Evolutionary conservation across 169 alveolate species (phyloP), one percentile per base, ranked within the genome.

Genomic region (Cryptosporidium baileyi): DNA sequence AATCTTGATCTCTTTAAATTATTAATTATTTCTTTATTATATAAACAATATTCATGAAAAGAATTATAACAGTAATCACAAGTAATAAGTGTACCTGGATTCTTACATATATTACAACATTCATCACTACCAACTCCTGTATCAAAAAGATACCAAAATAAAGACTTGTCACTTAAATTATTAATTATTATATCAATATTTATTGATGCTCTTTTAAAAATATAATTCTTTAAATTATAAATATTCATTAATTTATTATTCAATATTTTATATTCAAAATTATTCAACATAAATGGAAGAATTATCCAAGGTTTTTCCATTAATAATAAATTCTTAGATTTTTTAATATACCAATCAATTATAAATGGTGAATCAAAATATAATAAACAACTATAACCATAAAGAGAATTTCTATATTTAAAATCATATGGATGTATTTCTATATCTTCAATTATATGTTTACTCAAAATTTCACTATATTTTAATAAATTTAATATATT

Each of bases 301-400:
- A 74, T 52, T 22, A 38, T 36, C 85, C 85, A 74, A n/a, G 65
- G 85, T n/a, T 74, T 74, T 13, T 26, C 54, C 85, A 74, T 74
- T 28, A 54, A 74, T 13, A 19, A 17, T 9, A 74, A 15, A 41
- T 9, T 26, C 49, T 74, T 74, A 30, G 85, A 52, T 40, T 74
- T 74, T 22, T 22, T 74, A n/a, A 41, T 17, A 28, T 74, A 74
- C 85, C 85, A 74, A 74, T 74, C 43, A 38, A 74, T 38, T n/a
- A 74, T 30, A 17, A 38, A 36, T 11, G 67, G 60, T 19, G 74
- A 38, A 22, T 74, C 67, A 74, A 59, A 74, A 17, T 26, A 74
- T 17, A 57, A 52, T 26, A 74, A 61, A 30, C 63, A 44, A 38
- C 74, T 22, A 41, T 74, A 74, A 8, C 65, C 67, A 74, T 74